A percentile compares a stretch with the other conserved stretches of the same genome.
Evolutionary conservation across 1,139 yeast genomes (phyloP).

Genomic region (Blastobotrys capitulatus): DNA sequence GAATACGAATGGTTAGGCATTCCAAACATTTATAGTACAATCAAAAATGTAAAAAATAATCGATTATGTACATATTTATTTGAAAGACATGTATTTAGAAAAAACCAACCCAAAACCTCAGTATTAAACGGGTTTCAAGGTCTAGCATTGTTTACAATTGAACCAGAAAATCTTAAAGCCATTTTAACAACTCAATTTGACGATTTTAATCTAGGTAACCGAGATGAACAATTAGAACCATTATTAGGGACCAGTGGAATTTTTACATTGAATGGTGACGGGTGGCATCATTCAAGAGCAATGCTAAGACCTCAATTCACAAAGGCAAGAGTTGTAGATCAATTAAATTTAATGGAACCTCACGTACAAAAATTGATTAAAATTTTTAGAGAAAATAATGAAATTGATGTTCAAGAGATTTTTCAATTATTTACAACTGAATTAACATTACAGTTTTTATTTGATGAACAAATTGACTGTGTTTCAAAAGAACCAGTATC

Average conservation of each 20-base stretch:
- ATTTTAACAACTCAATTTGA: slow-evolving; percentile 40
- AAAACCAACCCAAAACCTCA: not conserved
- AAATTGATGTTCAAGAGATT: slow-evolving; percentile 44
- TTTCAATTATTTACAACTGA: slow-evolving; percentile 52
- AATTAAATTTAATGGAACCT: slow-evolving; percentile 26
- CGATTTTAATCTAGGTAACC: slow-evolving; percentile 45
- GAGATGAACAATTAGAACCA: slow-evolving; percentile 41
- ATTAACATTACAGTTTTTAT: slow-evolving; percentile 54
- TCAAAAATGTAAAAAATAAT: not conserved
- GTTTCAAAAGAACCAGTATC: slow-evolving; percentile 19
- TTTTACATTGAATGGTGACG: slow-evolving; percentile 49
- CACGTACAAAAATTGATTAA: slow-evolving; percentile 25
- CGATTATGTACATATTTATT: not conserved
- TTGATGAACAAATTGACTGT: slow-evolving; percentile 46
- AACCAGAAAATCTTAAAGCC: slow-evolving; percentile 43
- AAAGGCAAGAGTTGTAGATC: slow-evolving; percentile 45
- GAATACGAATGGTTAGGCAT: not conserved
- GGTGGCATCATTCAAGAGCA: slow-evolving; percentile 54
- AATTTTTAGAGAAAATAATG: slow-evolving; percentile 9
- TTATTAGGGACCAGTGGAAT: slow-evolving; percentile 49
- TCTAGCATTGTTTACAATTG: slow-evolving; percentile 30
- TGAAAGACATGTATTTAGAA: not conserved
- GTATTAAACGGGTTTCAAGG: not conserved
- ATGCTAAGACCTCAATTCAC: slow-evolving; percentile 56
- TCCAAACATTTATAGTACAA: not conserved